Conservation (phyloP, 2,329 filamentous ascomycete genomes). For the Fusarium anguioides region DNA sequence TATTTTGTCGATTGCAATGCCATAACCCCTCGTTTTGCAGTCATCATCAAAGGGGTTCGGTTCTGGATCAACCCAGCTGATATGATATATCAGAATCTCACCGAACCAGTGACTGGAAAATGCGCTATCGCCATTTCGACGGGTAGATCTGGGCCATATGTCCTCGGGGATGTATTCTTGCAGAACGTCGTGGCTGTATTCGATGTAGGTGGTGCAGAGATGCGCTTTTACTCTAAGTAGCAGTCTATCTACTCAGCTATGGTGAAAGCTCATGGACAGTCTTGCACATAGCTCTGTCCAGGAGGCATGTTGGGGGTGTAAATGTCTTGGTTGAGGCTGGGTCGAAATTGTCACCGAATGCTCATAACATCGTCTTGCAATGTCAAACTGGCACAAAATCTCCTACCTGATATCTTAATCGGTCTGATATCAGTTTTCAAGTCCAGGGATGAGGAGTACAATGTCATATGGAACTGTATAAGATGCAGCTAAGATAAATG, state of each 20-base stretch:
- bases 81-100: constrained; percentile 57
- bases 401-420: background rate
- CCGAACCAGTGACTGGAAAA: constrained; percentile 58
- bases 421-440: background rate
- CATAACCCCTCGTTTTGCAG: constrained; percentile 57
- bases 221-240: constrained; percentile 55
- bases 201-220: constrained; percentile 58
- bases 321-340: background rate
- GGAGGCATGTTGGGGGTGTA: background rate
- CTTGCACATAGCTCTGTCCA: background rate
- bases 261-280: background rate
- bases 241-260: background rate
- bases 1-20: constrained; percentile 64
- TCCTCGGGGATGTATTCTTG: constrained; percentile 62
- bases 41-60: constrained; percentile 56
- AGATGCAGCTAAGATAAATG: background rate
- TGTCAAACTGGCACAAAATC: background rate
- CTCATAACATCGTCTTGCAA: background rate
- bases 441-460: background rate
- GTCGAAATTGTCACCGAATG: background rate
- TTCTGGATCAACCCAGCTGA: constrained; percentile 62
- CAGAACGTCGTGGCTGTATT: constrained; percentile 63
- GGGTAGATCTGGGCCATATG: constrained; percentile 59
- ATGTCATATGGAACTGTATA: background rate
- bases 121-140: constrained; percentile 61